Evolutionary conservation across 352 stramenopile species (phyloP).

Genomic region (Pythium coloratum): DNA sequence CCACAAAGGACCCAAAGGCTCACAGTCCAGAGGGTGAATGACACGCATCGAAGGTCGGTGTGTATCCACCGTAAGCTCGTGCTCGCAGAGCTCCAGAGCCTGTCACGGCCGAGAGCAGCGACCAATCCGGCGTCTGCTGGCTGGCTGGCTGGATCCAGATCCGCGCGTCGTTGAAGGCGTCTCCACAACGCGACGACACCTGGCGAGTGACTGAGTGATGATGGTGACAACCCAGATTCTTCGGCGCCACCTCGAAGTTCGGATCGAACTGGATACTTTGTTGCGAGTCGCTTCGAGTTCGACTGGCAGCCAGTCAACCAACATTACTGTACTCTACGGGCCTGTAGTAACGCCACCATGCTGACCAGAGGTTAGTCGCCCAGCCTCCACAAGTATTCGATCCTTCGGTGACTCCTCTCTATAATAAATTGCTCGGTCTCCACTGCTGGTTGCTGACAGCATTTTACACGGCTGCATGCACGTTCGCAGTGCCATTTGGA

Average conservation of each 20-base stretch:
- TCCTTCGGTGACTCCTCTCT: too few species aligned
- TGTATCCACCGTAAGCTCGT: not conserved
- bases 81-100: not conserved
- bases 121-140: constrained; percentile 2
- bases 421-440: too few species aligned
- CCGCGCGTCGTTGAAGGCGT: not conserved
- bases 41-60: too few species aligned
- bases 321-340: not conserved
- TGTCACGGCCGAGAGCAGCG: not conserved
- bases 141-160: not conserved
- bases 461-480: too few species aligned
- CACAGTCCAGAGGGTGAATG: too few species aligned
- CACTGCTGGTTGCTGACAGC: too few species aligned
- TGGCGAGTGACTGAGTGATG: not conserved
- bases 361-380: too few species aligned
- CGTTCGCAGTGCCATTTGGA: not conserved
- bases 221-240: constrained; percentile 4
- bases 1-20: not conserved
- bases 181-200: not conserved
- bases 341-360: not conserved
- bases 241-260: not conserved
- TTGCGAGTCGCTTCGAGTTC: not conserved
- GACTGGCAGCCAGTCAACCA: not conserved
- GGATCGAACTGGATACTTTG: not conserved
- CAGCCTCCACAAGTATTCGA: too few species aligned